These are phyloP conservation scores for Oxytropis ochrocephala DNA, from an alignment of 306 rosid genomes.

Conservation along the genomic window DNA sequence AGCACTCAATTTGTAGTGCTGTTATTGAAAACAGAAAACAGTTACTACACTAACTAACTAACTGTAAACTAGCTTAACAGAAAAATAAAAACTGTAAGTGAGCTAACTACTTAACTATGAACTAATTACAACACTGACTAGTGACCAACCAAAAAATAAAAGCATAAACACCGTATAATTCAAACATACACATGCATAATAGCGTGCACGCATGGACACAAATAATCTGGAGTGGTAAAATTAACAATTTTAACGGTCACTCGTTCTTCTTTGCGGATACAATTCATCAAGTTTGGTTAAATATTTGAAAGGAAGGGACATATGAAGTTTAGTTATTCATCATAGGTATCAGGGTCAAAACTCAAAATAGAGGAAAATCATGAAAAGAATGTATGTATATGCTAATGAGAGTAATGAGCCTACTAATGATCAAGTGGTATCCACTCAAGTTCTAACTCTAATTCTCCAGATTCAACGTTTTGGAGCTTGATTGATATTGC, in stretches of 20 bases:
- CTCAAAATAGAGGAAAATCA: not conserved
- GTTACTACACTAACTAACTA: too few species aligned
- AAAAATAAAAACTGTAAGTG: too few species aligned
- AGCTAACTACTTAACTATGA: too few species aligned
- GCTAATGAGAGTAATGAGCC: not conserved
- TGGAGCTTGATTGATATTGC: slow-evolving; percentile 65
- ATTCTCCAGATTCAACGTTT: slow-evolving; percentile 86
- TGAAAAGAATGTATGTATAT: too few species aligned
- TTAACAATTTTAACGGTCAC: not conserved
- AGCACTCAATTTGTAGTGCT: too few species aligned
- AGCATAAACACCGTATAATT: too few species aligned
- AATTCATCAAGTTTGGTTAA: not conserved
- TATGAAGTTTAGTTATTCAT: not conserved
- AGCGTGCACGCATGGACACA: not conserved
- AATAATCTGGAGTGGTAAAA: not conserved
- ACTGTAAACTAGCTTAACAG: too few species aligned
- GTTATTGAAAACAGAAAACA: too few species aligned
- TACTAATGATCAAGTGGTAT: slow-evolving; percentile 65
- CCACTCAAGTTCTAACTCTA: slow-evolving; percentile 87
- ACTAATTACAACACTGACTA: too few species aligned
- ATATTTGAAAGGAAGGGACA: slow-evolving; percentile 1
- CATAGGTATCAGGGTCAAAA: not conserved
- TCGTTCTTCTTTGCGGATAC: not conserved
- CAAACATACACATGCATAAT: too few species aligned
- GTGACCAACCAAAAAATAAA: too few species aligned